Conservation (phyloP, 306 rosid species). For the Prunus salicina region DNA sequence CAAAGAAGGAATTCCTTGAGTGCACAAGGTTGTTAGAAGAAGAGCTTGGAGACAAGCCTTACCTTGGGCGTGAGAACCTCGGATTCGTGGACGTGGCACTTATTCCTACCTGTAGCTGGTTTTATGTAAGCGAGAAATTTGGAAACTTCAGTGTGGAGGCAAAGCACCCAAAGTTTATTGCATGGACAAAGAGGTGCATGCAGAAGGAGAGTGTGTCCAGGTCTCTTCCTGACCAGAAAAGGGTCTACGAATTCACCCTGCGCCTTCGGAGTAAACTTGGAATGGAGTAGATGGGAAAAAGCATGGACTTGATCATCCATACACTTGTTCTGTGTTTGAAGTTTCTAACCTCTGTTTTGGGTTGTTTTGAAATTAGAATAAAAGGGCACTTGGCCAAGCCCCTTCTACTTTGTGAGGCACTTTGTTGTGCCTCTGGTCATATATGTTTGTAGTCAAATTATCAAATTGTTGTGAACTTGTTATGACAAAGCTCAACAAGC, state of each 20-base stretch:
- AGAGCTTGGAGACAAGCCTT: conserved; percentile 31
- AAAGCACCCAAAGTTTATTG: conserved; percentile 15
- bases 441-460: not conserved
- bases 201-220: conserved; percentile 14
- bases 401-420: not conserved
- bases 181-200: conserved; percentile 20
- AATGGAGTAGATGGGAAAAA: conserved; percentile 8
- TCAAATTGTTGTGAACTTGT: not conserved
- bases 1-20: conserved; percentile 15
- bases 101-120: conserved; percentile 20
- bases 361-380: no score
- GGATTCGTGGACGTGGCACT: conserved; percentile 27
- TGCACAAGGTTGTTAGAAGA: conserved; percentile 15
- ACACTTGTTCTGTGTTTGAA: not conserved
- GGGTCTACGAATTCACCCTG: conserved; percentile 20
- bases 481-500: no score
- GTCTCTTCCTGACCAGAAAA: conserved; percentile 30
- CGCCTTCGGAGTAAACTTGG: conserved; percentile 13
- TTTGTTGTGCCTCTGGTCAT: not conserved
- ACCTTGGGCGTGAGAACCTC: conserved; percentile 19
- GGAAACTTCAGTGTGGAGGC: conserved; percentile 16
- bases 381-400: not conserved
- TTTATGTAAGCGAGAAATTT: conserved; percentile 7
- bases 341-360: not conserved
- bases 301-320: not conserved